Conservation (phyloP, 441 rosid species). For the Sinapis alba region DNA sequence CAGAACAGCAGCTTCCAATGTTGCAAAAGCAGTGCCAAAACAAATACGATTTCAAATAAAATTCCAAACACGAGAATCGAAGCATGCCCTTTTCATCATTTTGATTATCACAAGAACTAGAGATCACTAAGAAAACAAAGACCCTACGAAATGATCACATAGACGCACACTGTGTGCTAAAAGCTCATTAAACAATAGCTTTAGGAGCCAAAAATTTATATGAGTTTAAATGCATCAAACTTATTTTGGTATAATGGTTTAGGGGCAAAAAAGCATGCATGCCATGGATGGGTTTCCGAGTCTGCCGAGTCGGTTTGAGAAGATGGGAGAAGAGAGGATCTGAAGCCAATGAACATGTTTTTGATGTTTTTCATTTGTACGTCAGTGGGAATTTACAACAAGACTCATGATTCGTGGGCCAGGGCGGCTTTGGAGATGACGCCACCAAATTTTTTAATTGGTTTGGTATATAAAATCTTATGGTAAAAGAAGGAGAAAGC, state of each 20-base stretch:
- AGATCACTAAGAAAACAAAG: constrained; percentile 5
- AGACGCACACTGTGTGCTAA: background rate
- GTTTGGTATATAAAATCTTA: background rate
- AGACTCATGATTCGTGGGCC: constrained; percentile 28
- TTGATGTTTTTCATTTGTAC: background rate
- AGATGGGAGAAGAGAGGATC: constrained; percentile 33
- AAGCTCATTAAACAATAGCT: background rate
- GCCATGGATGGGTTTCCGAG: constrained; percentile 48
- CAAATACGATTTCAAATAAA: constrained; percentile 6
- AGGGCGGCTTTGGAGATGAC: constrained; percentile 3
- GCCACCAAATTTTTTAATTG: constrained; percentile 1
- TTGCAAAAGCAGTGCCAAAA: constrained; percentile 31
- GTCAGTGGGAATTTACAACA: constrained; percentile 25
- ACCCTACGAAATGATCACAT: constrained; percentile 42
- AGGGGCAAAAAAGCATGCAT: background rate
- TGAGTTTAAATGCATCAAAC: background rate
- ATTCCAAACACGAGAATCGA: constrained; percentile 18
- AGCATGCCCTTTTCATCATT: constrained; percentile 19
- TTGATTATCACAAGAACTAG: background rate
- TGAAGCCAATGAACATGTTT: constrained; percentile 23
- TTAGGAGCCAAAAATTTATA: background rate
- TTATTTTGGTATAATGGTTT: background rate
- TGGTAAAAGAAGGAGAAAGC: background rate
- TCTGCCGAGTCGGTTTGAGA: constrained; percentile 35
- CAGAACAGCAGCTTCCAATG: constrained; percentile 36